A percentile compares a stretch with the other conserved stretches of the same genome.
Conservation (phyloP, 768 basidiomycete species). For the Boletus huronensis region DNA sequence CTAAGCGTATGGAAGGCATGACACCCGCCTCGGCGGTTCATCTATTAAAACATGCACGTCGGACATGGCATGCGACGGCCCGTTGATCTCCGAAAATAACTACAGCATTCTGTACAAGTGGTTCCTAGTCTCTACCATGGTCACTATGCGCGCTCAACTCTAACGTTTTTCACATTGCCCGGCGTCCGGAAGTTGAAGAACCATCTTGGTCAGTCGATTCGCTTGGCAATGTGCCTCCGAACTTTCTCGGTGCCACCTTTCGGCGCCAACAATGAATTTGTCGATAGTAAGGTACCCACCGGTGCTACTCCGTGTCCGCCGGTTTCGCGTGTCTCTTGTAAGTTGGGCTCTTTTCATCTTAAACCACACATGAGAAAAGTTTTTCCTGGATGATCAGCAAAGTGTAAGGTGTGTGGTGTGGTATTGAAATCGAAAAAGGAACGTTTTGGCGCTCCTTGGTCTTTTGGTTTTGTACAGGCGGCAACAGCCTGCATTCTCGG, state of each 20-base stretch:
- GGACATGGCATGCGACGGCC: conserved; percentile 24
- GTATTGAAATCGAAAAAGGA: neutral
- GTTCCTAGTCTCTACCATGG: neutral
- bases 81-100: neutral
- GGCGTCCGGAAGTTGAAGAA: neutral
- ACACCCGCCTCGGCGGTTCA: conserved; percentile 74
- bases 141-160: neutral
- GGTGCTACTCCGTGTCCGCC: neutral
- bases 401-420: neutral
- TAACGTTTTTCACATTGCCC: neutral
- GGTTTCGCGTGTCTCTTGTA: neutral
- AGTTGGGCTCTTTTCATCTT: neutral
- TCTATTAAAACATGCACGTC: conserved; percentile 60
- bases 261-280: no score
- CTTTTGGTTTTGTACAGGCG: neutral
- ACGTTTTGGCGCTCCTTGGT: neutral
- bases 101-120: neutral
- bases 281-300: neutral
- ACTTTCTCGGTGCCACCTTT: neutral
- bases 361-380: neutral
- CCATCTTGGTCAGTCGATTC: neutral
- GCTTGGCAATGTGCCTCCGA: neutral
- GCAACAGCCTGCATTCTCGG: neutral
- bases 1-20: conserved; percentile 91
- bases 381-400: neutral